Conservation (phyloP, 768 basidiomycete genomes). For the Obba rivulosa region DNA sequence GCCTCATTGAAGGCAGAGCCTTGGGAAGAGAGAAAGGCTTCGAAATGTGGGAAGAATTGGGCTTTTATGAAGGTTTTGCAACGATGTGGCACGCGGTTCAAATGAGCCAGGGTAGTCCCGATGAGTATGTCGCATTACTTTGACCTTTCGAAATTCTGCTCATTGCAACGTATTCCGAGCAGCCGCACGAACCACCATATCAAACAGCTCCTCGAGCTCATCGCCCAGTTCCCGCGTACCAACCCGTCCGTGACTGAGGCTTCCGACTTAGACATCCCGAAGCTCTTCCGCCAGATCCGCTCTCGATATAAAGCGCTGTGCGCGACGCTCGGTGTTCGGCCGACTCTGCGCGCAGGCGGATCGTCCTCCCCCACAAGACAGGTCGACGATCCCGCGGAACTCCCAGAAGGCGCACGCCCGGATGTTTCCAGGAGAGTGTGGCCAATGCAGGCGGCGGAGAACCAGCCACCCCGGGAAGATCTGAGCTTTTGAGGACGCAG, state of each 20-base stretch:
- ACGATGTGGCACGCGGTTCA: constrained; percentile 58
- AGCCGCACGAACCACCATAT: constrained; percentile 64
- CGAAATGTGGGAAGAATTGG: constrained; percentile 97
- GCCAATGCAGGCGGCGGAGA: constrained; percentile 9
- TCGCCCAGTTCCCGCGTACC: constrained; percentile 66
- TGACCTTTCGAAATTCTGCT: background rate
- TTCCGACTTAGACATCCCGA: constrained; percentile 65
- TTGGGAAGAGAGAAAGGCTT: constrained; percentile 87
- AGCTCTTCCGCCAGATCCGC: constrained; percentile 77
- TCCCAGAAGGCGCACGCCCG: background rate
- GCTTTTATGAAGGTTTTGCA: constrained; percentile 88
- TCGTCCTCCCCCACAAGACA: constrained; percentile 5
- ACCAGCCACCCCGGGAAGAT: constrained; percentile 6
- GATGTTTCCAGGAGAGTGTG: constrained; percentile 10
- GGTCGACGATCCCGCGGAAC: background rate
- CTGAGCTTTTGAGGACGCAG: constrained; percentile 8
- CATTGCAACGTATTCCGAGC: background rate
- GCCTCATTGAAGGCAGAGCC: constrained; percentile 85
- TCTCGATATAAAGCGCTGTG: constrained; percentile 87
- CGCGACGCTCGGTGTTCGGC: constrained; percentile 67
- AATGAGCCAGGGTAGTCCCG: constrained; percentile 32
- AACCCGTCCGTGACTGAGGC: constrained; percentile 56
- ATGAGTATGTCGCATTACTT: constrained; percentile 40
- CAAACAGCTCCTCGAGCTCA: constrained; percentile 62
- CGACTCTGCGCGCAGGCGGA: constrained; percentile 31